These are phyloP conservation scores for Marasmius sp. DNA, from an alignment of 1,284 basidiomycete genomes.

Conservation along the genomic window DNA sequence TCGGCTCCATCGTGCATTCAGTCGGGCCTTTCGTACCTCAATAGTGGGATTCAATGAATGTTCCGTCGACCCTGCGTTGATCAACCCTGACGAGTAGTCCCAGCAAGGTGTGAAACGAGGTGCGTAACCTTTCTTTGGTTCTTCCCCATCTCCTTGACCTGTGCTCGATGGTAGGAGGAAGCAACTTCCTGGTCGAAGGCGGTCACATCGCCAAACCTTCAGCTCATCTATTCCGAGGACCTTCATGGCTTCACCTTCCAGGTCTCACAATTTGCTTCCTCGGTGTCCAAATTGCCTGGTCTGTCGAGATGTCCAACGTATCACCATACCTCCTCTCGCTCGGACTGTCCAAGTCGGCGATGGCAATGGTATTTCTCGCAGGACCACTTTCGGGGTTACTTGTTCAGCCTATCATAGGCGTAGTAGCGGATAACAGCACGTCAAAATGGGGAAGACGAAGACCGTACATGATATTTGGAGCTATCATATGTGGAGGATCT, in stretches of 20 bases:
- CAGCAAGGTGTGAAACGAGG: no score
- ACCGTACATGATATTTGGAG: slow-evolving; percentile 81
- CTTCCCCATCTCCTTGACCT: no score
- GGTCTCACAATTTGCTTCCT: slow-evolving; percentile 75
- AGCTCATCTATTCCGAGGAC: slow-evolving; percentile 42
- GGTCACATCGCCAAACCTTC: no score
- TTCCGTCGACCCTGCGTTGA: no score
- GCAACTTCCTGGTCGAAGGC: no score
- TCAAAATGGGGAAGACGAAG: slow-evolving; percentile 83
- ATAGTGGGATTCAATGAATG: no score
- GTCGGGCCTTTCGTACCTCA: no score
- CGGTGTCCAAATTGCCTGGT: slow-evolving; percentile 87
- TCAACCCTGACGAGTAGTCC: no score
- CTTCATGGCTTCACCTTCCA: slow-evolving; percentile 64
- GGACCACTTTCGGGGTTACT: slow-evolving; percentile 91
- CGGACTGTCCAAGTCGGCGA: slow-evolving; percentile 83
- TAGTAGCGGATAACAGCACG: slow-evolving; percentile 86
- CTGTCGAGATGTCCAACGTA: slow-evolving; percentile 90
- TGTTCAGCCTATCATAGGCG: slow-evolving; percentile 89
- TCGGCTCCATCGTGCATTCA: no score
- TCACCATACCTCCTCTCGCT: slow-evolving; percentile 92
- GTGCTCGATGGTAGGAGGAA: no score
- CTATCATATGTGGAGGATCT: slow-evolving; percentile 63
- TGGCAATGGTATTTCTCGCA: slow-evolving; percentile 92
- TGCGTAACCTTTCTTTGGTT: no score